Evolutionary conservation across 1,284 basidiomycete species (phyloP).

Genomic region (Leccinum pseudoinsigne): DNA sequence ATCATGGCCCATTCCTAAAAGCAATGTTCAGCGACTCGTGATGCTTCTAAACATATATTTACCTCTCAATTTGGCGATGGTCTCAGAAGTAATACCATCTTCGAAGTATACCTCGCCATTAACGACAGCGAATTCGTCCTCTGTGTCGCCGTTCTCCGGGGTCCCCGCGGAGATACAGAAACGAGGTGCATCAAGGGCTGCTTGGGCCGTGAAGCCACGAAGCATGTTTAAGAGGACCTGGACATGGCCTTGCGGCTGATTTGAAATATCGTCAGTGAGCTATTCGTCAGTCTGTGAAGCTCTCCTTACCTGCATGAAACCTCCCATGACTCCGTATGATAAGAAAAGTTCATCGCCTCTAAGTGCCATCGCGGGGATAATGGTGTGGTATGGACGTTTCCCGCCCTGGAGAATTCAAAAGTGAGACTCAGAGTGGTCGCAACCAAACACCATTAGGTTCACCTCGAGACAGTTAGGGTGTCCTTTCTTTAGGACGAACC

Average conservation of each 20-base stretch:
- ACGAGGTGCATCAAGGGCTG: slow-evolving; percentile 89
- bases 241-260: slow-evolving; percentile 85
- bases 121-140: slow-evolving; percentile 60
- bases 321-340: slow-evolving; percentile 92
- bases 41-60: slow-evolving; percentile 22
- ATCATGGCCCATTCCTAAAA: slow-evolving; percentile 83
- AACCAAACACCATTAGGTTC: slow-evolving; percentile 5
- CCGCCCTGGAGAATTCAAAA: slow-evolving; percentile 50
- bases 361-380: slow-evolving; percentile 91
- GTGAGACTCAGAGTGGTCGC: not conserved
- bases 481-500: slow-evolving; percentile 77
- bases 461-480: slow-evolving; percentile 84
- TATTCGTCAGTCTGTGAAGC: not conserved
- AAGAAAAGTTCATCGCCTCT: slow-evolving; percentile 83
- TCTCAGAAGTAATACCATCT: slow-evolving; percentile 70
- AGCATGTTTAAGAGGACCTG: slow-evolving; percentile 94
- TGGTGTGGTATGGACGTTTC: slow-evolving; percentile 95
- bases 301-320: slow-evolving; percentile 81
- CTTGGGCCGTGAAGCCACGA: slow-evolving; percentile 82
- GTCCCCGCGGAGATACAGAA: slow-evolving; percentile 91
- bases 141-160: slow-evolving; percentile 58
- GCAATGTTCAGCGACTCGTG: slow-evolving; percentile 8
- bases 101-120: slow-evolving; percentile 89
- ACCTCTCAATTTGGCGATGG: slow-evolving; percentile 64
- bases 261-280: not conserved